These are phyloP conservation scores for Phanerodontia chrysosporium DNA, from an alignment of 768 basidiomycete species.

Conservation along the genomic window DNA sequence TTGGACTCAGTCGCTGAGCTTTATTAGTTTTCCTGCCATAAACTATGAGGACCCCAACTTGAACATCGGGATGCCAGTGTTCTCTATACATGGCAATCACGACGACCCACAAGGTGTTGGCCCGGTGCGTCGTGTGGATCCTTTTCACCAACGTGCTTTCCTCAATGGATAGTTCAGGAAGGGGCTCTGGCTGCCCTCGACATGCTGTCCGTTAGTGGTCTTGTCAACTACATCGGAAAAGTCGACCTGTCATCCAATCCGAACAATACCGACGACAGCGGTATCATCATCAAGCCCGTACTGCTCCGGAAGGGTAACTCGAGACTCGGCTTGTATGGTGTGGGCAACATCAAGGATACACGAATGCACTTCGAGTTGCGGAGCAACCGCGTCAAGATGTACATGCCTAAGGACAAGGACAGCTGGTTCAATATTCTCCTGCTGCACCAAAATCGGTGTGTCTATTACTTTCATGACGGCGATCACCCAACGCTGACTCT, in stretches of 20 bases:
- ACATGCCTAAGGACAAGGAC: conserved; percentile 86
- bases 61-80: conserved; percentile 94
- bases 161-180: conserved; percentile 45
- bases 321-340: conserved; percentile 86
- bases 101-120: conserved; percentile 98
- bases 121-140: conserved; percentile 46
- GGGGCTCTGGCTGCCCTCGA: conserved; percentile 96
- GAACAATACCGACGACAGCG: conserved; percentile 47
- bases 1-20: neutral
- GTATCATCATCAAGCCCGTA: conserved; percentile 87
- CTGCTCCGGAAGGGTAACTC: conserved; percentile 86
- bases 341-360: conserved; percentile 95
- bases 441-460: conserved; percentile 93
- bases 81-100: conserved; percentile 99
- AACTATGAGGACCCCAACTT: conserved; percentile 97
- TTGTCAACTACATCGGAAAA: conserved; percentile 98
- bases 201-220: conserved; percentile 87
- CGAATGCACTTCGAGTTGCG: conserved; percentile 95
- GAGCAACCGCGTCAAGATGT: conserved; percentile 94
- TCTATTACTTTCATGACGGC: neutral
- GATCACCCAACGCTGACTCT: too few relatives aligned
- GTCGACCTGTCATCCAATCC: conserved; percentile 81
- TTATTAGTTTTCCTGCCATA: conserved; percentile 84
- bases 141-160: neutral
- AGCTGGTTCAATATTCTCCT: conserved; percentile 94